Evolutionary conservation across 1,284 basidiomycete species (phyloP).

Genomic region (Termitomyces sp.): DNA sequence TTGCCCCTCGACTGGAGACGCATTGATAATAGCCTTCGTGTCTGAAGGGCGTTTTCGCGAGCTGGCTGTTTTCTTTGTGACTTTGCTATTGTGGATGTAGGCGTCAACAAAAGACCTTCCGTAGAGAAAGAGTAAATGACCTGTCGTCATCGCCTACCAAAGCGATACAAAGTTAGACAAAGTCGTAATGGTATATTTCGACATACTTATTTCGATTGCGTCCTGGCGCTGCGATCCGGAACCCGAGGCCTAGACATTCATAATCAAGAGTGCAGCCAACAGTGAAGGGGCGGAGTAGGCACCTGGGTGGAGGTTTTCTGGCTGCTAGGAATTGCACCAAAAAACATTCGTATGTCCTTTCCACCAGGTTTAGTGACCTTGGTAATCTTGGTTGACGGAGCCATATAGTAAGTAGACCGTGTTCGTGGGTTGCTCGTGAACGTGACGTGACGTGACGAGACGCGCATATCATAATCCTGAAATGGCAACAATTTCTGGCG

Average conservation of each 20-base stretch:
- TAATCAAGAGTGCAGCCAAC: neutral
- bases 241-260: neutral
- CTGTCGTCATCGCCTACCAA: neutral
- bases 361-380: constrained; percentile 27
- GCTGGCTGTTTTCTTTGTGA: neutral
- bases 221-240: constrained; percentile 20
- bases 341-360: constrained; percentile 42
- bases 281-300: neutral
- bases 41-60: neutral
- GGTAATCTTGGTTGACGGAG: constrained; percentile 18
- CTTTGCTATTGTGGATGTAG: neutral
- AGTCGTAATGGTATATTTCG: neutral
- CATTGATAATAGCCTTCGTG: constrained; percentile 6
- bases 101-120: neutral
- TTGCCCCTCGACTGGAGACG: constrained; percentile 9
- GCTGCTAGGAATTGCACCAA: constrained; percentile 23
- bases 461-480: neutral
- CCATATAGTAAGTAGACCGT: constrained; percentile 17
- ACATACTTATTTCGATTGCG: constrained; percentile 28
- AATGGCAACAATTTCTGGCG: neutral
- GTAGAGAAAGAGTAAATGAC: neutral
- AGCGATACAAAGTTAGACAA: neutral
- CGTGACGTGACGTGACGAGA: constrained; percentile 11
- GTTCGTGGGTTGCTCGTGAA: neutral
- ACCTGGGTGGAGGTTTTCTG: constrained; percentile 7